phyloP scores from a whole-genome alignment of 371 early-diverging fungal genomes.

The Conidiobolus incongruus region DNA sequence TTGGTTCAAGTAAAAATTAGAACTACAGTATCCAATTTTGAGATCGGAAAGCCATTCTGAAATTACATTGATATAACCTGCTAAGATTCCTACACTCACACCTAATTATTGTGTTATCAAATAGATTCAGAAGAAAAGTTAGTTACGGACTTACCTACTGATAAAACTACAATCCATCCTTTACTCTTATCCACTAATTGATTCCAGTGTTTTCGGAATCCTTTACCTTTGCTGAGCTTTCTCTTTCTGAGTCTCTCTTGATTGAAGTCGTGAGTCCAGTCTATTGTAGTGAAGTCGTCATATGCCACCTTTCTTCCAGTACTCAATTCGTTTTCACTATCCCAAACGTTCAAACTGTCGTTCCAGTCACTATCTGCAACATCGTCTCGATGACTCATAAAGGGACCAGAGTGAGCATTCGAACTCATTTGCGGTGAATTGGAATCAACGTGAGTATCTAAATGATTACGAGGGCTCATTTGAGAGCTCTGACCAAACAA shows the following conservation, averaged over 20 bases:
- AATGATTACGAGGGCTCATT: no score
- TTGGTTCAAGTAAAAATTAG: constrained; percentile 60
- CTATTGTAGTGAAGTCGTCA: constrained; percentile 38
- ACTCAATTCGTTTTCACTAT: constrained; percentile 17
- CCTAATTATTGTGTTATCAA: constrained; percentile 19
- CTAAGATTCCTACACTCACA: constrained; percentile 44
- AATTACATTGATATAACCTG: constrained; percentile 59
- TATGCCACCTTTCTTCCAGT: constrained; percentile 30
- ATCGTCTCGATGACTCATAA: no score
- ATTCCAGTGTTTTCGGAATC: constrained; percentile 29
- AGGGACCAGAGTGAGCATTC: no score
- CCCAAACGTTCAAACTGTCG: constrained; percentile 11
- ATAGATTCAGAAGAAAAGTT: neutral
- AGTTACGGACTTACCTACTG: constrained; percentile 19
- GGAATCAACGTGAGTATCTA: no score
- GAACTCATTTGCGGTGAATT: no score
- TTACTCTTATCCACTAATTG: no score
- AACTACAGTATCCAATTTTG: constrained; percentile 64
- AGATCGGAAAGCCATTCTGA: constrained; percentile 58
- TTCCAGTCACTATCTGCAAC: constrained; percentile 10
- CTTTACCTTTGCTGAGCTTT: constrained; percentile 24
- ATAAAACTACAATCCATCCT: constrained; percentile 50
- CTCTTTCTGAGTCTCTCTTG: constrained; percentile 66
- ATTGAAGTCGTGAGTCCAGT: constrained; percentile 82
- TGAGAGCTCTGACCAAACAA: no score